Conservation (phyloP, 352 stramenopile species). For the Globisporangium emineosum region DNA sequence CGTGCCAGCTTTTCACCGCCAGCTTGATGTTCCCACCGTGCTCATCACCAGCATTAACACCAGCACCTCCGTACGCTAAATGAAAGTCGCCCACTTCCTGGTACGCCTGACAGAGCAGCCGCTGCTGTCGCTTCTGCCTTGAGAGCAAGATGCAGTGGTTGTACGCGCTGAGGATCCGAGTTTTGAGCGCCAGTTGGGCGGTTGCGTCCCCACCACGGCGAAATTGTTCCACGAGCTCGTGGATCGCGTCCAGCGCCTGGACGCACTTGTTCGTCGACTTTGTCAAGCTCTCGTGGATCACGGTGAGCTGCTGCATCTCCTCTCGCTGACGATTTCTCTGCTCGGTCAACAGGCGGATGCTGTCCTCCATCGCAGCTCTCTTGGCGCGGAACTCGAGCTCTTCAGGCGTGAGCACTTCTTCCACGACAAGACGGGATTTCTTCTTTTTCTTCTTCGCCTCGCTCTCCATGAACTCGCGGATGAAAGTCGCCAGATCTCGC, state of each 20-base stretch:
- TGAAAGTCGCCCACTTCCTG: constrained; percentile 73
- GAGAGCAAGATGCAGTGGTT: constrained; percentile 48
- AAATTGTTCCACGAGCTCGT: constrained; percentile 46
- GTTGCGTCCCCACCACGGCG: constrained; percentile 18
- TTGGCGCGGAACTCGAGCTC: constrained; percentile 52
- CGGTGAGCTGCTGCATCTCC: constrained; percentile 24
- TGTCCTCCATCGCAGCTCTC: constrained; percentile 37
- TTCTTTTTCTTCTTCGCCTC: constrained; percentile 85
- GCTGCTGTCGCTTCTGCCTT: constrained; percentile 66
- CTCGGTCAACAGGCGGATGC: constrained; percentile 26
- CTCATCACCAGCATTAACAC: background rate
- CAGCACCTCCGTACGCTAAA: constrained; percentile 29
- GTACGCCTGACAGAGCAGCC: constrained; percentile 52
- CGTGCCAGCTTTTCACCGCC: constrained; percentile 67
- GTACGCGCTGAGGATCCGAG: constrained; percentile 37
- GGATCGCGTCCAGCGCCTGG: constrained; percentile 47
- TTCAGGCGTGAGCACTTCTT: constrained; percentile 58
- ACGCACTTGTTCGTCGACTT: constrained; percentile 65
- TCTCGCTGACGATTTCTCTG: constrained; percentile 23
- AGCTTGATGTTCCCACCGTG: constrained; percentile 10
- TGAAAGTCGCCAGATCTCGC: constrained; percentile 28
- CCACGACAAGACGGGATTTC: constrained; percentile 70
- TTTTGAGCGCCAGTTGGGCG: constrained; percentile 11
- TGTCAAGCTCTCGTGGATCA: constrained; percentile 24
- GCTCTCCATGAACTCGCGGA: constrained; percentile 50